Evolutionary conservation across 495 filamentous ascomycete genomes (phyloP).

Genomic region (Neurospora sp.): DNA sequence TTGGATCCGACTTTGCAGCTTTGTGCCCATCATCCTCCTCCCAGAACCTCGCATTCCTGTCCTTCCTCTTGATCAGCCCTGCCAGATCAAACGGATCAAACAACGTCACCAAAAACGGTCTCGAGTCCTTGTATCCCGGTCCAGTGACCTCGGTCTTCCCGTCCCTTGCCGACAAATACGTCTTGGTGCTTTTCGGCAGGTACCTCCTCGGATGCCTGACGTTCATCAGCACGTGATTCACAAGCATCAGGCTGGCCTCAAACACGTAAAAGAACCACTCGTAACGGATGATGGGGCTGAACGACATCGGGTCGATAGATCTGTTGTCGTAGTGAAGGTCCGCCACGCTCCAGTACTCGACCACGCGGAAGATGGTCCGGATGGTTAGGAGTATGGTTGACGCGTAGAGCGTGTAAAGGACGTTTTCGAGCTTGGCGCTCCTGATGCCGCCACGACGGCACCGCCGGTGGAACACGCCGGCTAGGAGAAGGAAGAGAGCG

Average conservation of each 20-base stretch:
- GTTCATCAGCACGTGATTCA: slow-evolving; percentile 52
- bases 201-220: slow-evolving; percentile 50
- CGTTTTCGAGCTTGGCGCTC: slow-evolving; percentile 44
- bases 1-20: not conserved
- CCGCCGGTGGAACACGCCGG: slow-evolving; percentile 47
- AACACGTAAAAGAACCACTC: slow-evolving; percentile 72
- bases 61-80: slow-evolving; percentile 44
- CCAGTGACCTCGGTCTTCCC: slow-evolving; percentile 56
- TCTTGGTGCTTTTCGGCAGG: slow-evolving; percentile 52
- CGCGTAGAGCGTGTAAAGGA: slow-evolving; percentile 51
- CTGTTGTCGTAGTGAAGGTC: slow-evolving; percentile 20
- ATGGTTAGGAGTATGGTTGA: slow-evolving; percentile 50
- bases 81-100: slow-evolving; percentile 59
- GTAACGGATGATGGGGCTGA: slow-evolving; percentile 48
- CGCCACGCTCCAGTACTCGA: slow-evolving; percentile 47
- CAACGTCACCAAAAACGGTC: slow-evolving; percentile 44
- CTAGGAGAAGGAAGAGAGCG: slow-evolving; percentile 48
- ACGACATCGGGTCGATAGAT: slow-evolving; percentile 18
- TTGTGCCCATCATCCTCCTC: slow-evolving; percentile 20
- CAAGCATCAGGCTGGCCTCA: slow-evolving; percentile 54
- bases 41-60: slow-evolving; percentile 43
- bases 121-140: slow-evolving; percentile 49
- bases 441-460: slow-evolving; percentile 45
- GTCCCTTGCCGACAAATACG: slow-evolving; percentile 50
- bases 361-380: slow-evolving; percentile 57